These are phyloP conservation scores for Pythium insidiosum DNA, from an alignment of 352 stramenopile genomes.

Conservation along the genomic window DNA sequence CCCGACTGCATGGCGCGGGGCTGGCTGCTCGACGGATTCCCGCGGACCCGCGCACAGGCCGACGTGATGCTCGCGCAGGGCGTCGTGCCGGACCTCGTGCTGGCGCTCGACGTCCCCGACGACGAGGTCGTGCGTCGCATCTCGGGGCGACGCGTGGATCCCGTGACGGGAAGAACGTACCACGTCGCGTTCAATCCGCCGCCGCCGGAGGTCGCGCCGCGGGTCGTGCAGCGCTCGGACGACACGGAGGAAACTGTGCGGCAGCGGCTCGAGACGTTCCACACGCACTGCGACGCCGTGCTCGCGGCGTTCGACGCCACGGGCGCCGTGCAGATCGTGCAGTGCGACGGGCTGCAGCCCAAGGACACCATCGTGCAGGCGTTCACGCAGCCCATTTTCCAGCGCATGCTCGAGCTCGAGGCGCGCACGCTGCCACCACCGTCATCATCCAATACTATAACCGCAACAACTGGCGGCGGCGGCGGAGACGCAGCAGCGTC, in stretches of 20 bases:
- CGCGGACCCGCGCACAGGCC: constrained; percentile 86
- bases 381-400: constrained; percentile 43
- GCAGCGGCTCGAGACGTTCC: constrained; percentile 78
- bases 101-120: constrained; percentile 94
- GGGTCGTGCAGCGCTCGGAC: constrained; percentile 81
- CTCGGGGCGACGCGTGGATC: constrained; percentile 93
- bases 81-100: constrained; percentile 80
- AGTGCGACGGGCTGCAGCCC: constrained; percentile 44
- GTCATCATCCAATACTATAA: too few species aligned
- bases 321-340: constrained; percentile 32
- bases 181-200: constrained; percentile 95
- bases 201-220: constrained; percentile 41
- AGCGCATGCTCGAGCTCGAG: constrained; percentile 32
- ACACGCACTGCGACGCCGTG: constrained; percentile 53
- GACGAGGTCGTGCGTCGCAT: constrained; percentile 93
- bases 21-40: constrained; percentile 94
- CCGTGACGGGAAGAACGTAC: constrained; percentile 90
- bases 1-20: constrained; percentile 82
- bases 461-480: constrained; percentile 3
- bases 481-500: not conserved
- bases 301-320: constrained; percentile 33
- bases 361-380: constrained; percentile 27
- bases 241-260: constrained; percentile 92
- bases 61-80: constrained; percentile 70
- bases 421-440: too few species aligned